Base-by-base conservation (phyloP, 345 rosid species). In the Gossypium thurberi region DNA sequence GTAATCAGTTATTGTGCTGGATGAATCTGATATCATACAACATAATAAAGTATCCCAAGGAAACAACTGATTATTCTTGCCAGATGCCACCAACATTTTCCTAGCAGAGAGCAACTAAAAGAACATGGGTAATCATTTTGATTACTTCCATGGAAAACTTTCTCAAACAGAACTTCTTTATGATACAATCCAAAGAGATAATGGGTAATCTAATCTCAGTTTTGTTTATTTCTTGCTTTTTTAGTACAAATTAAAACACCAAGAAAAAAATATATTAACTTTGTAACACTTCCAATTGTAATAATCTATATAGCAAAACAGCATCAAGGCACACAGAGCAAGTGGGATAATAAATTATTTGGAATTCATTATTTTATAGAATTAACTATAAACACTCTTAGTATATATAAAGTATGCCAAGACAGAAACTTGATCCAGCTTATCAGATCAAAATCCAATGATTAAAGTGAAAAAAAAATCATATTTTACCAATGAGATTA, bases 331-430 rank as follows among this genome's bases (percentile, higher is more conserved):
- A 6, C 56, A 47, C 10, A 47, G 21, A 67, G 71, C 71, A 67
- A 25, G 57, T 47, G 42, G 71, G 2, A 47, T 26, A 25, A 14
- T 67, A 67, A 67, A 67, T 67, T 67, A 67, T 12, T 67, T 48
- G 21, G n/a, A 20, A 23, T 47, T 25, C 33, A 47, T 23, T 65
- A 44, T 20, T 65, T 13, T 65, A 46, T 18, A 63, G 8, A 43
- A 10, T 43, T 43, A 43, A 43, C n/a, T n/a, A 65, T 7, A 65
- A 46, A 46, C 37, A 65, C 6, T 21, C 40, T 65, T 3, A 14
- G 6, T 20, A 13, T 23, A 20, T 23, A 46, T 67, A 13, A 33
- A 67, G 42, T 57, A 25, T 8, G 43, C 57, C 25, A 48, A 67
- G 43, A 25, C 43, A 8, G 70, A 47, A 44, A 13, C 70, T 47